Evolutionary conservation across 75 land plant genomes (phyloP), one percentile per base, ranked within the genome.

Genomic region (Selaginella moellendorffii): DNA sequence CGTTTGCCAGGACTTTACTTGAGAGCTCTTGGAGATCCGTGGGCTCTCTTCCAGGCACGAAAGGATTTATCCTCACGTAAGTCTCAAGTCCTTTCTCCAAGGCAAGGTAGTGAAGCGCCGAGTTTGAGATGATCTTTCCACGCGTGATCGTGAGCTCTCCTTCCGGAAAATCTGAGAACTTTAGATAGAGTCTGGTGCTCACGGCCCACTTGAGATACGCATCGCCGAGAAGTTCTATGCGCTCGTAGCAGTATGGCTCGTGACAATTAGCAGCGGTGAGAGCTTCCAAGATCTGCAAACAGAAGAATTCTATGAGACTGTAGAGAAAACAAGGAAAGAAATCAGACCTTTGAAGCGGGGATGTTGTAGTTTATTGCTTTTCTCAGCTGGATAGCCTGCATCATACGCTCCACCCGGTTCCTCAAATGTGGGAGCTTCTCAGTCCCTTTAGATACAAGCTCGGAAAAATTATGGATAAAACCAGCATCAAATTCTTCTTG

Each of bases 231-330:
- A 90, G 84, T 67, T 95, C 99, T 52, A 90, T 88, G 64, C 99
- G 78, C 61, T 95, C 99, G 69, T 95, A 95, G 70, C 99, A 90
- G 69, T 86, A 90, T 8, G 97, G 82, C 72, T 95, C 99, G 51
- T 95, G 99, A 76, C 99, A 95, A 24, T 97, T 90, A 31, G 99
- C 99, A 62, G 99, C 99, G 30, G 99, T 95, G 69, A 95, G 78
- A 0, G 99, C 99, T 79, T 95, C 99, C 68, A 95, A 72, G 1
- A 95, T 81, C 99, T 95, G 81, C 56, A 21, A 54, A 12, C 51
- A 52, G 25, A 66, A 26, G 36, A 51, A 1, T 12, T 25, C 46
- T 5, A 36, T 36, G 10, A 5, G 14, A 36, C 14, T 36, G 5
- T 5, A 36, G 5, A 36, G 14, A 36, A 14, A 5, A 36, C 46